Evolutionary conservation across 2,329 filamentous ascomycete species (phyloP).

Genomic region (Colletotrichum sp.): DNA sequence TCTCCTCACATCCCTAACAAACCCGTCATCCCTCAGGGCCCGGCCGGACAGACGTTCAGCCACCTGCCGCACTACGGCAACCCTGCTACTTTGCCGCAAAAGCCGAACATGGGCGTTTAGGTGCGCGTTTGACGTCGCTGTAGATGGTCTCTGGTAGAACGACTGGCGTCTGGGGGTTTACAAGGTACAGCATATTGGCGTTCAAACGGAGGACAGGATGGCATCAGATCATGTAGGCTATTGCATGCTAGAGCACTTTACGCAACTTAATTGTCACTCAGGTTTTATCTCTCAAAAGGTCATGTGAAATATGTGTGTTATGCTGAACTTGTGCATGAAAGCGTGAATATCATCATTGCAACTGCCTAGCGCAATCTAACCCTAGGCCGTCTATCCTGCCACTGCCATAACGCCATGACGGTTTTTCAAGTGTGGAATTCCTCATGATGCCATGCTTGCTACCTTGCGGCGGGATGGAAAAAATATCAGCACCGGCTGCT

Average conservation of each 20-base stretch:
- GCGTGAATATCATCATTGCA: conserved; percentile 22
- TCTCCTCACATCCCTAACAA: conserved; percentile 51
- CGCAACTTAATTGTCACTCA: conserved; percentile 20
- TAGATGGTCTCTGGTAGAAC: conserved; percentile 16
- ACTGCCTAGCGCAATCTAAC: conserved; percentile 20
- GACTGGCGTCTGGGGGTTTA: conserved; percentile 13
- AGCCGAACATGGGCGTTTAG: conserved; percentile 50
- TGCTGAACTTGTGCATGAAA: conserved; percentile 14
- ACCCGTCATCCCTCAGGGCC: conserved; percentile 46
- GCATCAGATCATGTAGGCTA: conserved; percentile 20
- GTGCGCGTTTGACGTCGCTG: conserved; percentile 11
- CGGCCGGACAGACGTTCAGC: conserved; percentile 49
- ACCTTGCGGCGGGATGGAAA: conserved; percentile 11
- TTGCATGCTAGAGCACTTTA: conserved; percentile 21
- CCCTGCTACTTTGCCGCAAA: conserved; percentile 64
- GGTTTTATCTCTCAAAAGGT: background rate
- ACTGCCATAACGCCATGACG: conserved; percentile 26
- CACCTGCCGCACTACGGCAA: conserved; percentile 65
- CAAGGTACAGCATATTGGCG: conserved; percentile 20
- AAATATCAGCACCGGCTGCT: conserved; percentile 12
- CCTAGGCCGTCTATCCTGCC: conserved; percentile 24
- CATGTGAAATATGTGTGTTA: background rate
- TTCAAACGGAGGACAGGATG: conserved; percentile 20
- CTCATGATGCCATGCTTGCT: conserved; percentile 22
- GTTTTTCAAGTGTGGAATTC: conserved; percentile 21